These are phyloP conservation scores for Pseudozyma sp. DNA, from an alignment of 1,284 basidiomycete species.

Conservation along the genomic window DNA sequence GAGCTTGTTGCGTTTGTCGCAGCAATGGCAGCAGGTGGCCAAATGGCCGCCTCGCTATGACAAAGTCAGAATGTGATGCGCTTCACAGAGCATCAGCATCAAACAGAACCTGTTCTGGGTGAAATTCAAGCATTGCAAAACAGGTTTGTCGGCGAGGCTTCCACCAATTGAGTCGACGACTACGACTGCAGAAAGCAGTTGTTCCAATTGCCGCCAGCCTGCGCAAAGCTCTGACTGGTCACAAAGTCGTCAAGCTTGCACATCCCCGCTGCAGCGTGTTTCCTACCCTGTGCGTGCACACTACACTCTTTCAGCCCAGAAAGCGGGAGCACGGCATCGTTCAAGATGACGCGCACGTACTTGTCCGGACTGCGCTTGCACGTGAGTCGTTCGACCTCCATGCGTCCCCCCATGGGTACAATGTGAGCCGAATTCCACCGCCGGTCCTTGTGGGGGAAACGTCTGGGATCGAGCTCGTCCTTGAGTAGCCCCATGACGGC, in stretches of 20 bases:
- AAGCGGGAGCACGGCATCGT: slow-evolving; percentile 21
- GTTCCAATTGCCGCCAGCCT: slow-evolving; percentile 25
- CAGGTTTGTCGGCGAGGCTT: too few relatives aligned
- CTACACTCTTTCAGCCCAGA: slow-evolving; percentile 15
- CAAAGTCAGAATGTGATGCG: too few relatives aligned
- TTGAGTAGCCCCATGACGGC: slow-evolving; percentile 21
- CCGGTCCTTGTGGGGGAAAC: slow-evolving; percentile 6
- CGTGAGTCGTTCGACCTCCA: slow-evolving; percentile 16
- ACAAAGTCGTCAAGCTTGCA: slow-evolving; percentile 25
- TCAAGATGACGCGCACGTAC: slow-evolving; percentile 23
- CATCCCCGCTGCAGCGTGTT: slow-evolving; percentile 13
- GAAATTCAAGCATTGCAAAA: too few relatives aligned
- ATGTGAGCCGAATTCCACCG: slow-evolving; percentile 22
- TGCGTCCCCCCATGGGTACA: slow-evolving; percentile 17
- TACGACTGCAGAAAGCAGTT: slow-evolving; percentile 14
- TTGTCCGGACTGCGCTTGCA: slow-evolving; percentile 13
- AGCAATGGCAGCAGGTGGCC: slow-evolving; percentile 45
- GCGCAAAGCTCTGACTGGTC: slow-evolving; percentile 25
- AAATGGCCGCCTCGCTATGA: slow-evolving; percentile 25
- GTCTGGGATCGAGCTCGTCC: slow-evolving; percentile 12
- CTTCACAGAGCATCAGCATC: too few relatives aligned
- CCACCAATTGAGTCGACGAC: too few relatives aligned
- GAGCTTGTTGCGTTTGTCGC: slow-evolving; percentile 25
- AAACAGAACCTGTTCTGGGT: too few relatives aligned
- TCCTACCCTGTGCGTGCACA: slow-evolving; percentile 12